Base-by-base conservation (phyloP, 2,329 filamentous ascomycete species). In the Metarhizium robertsii region DNA sequence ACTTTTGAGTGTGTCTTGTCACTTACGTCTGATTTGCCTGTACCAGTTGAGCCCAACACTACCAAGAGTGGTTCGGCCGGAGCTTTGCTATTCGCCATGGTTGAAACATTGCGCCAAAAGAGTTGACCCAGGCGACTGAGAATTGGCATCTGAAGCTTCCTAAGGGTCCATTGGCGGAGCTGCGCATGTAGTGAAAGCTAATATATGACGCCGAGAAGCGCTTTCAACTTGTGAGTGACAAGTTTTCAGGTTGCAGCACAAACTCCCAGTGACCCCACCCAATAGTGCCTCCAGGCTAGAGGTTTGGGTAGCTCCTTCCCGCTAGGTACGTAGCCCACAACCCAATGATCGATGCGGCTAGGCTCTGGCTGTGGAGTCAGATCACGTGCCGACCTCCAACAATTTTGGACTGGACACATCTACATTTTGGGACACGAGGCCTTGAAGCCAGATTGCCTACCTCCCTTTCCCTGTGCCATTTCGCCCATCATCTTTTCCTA, bases 11-110 rank as follows among this genome's bases (percentile, higher is more conserved):
- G 3, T 25, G 25, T 25, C 25, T 25, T 25, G 25, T 18, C 20
- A 60, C 75, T 66, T 77, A 95, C 90, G 75, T 95, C 87, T 43
- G 91, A 95, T 73, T 95, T 96, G 59, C 92, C 92, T 1, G 92
- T 96, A 56, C 92, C 92, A 10, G 92, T 97, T 50, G 92, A 88
- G 62, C 92, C 92, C 51, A 96, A 79, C 58, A 97, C 81, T 51
- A 90, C 85, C 64, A 97, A 79, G 59, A 96, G 74, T 29, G 90
- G 88, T 64, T 78, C 67, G 52, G 67, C 64, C 18, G 78, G 78
- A 55, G 69, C 63, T 59, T 61, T 68, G 56, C 56, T 58, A 54
- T 64, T 54, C 48, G 71, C 63, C 74, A 79, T 79, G 61, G 63
- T 66, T 55, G 67, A 61, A 59, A 66, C 68, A 73, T 70, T 64